A percentile compares a stretch with the other conserved stretches of the same genome.
Conservation (phyloP, 306 rosid genomes). For the Castanea sativa region DNA sequence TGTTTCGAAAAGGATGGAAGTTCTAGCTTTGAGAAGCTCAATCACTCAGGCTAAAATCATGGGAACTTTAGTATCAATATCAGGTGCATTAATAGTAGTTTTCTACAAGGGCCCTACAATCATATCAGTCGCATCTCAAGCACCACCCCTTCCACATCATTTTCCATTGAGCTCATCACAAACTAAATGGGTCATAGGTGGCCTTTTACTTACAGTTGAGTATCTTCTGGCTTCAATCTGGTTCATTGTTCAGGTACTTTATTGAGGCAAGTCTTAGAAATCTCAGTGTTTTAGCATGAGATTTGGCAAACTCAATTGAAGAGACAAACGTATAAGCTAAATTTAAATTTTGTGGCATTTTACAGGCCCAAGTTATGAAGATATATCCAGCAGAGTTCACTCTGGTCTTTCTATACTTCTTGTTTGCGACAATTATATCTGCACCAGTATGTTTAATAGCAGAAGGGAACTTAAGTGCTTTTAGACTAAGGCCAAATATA, state of each 20-base stretch:
- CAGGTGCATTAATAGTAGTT: conserved; percentile 51
- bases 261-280: no score
- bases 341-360: conserved; percentile 4
- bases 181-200: conserved; percentile 49
- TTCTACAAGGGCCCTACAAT: conserved; percentile 47
- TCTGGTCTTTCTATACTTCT: conserved; percentile 43
- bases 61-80: conserved; percentile 44
- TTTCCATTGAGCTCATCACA: conserved; percentile 24
- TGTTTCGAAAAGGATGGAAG: conserved; percentile 51
- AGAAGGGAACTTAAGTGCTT: conserved; percentile 38
- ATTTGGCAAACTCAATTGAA: not conserved
- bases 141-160: not conserved
- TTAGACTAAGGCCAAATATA: conserved; percentile 41
- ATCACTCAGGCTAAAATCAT: conserved; percentile 47
- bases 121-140: conserved; percentile 16
- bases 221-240: conserved; percentile 34
- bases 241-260: conserved; percentile 48
- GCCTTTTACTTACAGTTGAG: conserved; percentile 30
- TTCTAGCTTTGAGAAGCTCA: no score
- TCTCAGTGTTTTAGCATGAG: no score
- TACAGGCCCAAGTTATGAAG: conserved; percentile 33
- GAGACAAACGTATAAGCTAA: not conserved
- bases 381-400: conserved; percentile 45
- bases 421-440: conserved; percentile 40
- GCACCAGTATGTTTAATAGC: conserved; percentile 42